Base-by-base conservation (phyloP, 192 early-diverging fungal genomes). In the Coemansia sp. region DNA sequence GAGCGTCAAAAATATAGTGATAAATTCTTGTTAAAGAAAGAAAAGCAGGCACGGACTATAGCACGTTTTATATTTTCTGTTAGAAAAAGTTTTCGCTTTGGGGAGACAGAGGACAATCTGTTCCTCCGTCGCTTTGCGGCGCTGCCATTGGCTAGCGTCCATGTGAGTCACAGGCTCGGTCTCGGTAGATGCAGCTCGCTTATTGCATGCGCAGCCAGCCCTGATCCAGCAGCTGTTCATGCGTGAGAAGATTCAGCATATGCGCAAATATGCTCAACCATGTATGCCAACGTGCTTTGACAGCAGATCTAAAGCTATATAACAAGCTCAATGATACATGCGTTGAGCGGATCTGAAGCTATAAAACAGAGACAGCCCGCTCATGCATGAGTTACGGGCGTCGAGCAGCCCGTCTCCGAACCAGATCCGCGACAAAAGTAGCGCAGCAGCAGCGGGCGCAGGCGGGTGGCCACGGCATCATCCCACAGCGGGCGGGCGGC, bases 401-500 rank as follows among this genome's bases (percentile, higher is more conserved):
- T 35, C 10, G 62, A 52, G 55, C 55, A 29, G 55, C 56, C 49
- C 43, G 64, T 54, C 27, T 54, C 52, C 21, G 52, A 61, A 14
- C n/a, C 45, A 26, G 58, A 57, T 16, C 69, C 59, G 49, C 65
- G 50, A 52, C 63, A 72, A 29, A 74, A 80, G 45, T 71, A 62
- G 8, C 27, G 45, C 12, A 47, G 53, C 39, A 80, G 72, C 62
- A 80, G 69, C 22, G 77, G 77, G 6, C 68, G 61, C 43, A 80
- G 52, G 4, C 47, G 64, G 26, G 37, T 26, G 17, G 77, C 31
- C 39, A 80, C 72, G 2, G 8, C 49, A 41, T 68, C 77, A 45
- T 74, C 77, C 77, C 77, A 80, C 14, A 64, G 56, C 62, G 64
- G 69, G 31, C 54, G 62, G 26, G 35, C 72, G n/a, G 21, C 62